Evolutionary conservation across 768 basidiomycete genomes (phyloP).

Genomic region (Boletus eberwhitei): DNA sequence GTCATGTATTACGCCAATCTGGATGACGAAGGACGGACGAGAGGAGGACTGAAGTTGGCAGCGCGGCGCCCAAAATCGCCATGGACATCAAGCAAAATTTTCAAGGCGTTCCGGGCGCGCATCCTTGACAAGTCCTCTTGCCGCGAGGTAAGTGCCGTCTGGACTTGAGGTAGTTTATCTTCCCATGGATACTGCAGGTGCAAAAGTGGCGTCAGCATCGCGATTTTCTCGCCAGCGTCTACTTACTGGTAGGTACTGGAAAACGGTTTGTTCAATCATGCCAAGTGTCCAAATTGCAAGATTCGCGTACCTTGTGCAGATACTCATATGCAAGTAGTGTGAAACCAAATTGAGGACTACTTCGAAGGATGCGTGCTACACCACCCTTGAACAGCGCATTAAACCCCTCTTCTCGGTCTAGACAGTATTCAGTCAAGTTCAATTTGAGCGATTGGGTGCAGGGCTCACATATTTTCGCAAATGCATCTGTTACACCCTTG

Average conservation of each 20-base stretch:
- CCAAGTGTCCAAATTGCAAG: neutral
- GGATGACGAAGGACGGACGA: slow-evolving; percentile 18
- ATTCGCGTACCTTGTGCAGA: slow-evolving; percentile 53
- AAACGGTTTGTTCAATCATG: neutral
- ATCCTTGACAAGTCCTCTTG: slow-evolving; percentile 84
- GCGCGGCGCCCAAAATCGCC: slow-evolving; percentile 79
- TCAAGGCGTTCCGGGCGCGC: slow-evolving; percentile 91
- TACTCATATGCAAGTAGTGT: slow-evolving; percentile 81
- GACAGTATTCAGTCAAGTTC: slow-evolving; percentile 2
- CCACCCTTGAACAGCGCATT: slow-evolving; percentile 90
- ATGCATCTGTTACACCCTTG: slow-evolving; percentile 86
- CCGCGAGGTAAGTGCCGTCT: slow-evolving; percentile 66
- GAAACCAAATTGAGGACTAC: slow-evolving; percentile 93
- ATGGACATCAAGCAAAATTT: slow-evolving; percentile 85
- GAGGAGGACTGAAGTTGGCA: slow-evolving; percentile 31
- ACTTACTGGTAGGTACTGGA: slow-evolving; percentile 34
- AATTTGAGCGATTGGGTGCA: neutral
- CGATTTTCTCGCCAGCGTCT: neutral
- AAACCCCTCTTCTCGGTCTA: slow-evolving; percentile 88
- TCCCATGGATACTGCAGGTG: slow-evolving; percentile 75
- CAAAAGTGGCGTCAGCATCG: slow-evolving; percentile 3
- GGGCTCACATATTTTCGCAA: slow-evolving; percentile 80
- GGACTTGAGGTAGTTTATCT: slow-evolving; percentile 60
- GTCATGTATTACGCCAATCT: slow-evolving; percentile 17
- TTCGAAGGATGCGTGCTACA: slow-evolving; percentile 80